Evolutionary conservation across 495 filamentous ascomycete species (phyloP).

Genomic region (Jackrogersella multiformis): DNA sequence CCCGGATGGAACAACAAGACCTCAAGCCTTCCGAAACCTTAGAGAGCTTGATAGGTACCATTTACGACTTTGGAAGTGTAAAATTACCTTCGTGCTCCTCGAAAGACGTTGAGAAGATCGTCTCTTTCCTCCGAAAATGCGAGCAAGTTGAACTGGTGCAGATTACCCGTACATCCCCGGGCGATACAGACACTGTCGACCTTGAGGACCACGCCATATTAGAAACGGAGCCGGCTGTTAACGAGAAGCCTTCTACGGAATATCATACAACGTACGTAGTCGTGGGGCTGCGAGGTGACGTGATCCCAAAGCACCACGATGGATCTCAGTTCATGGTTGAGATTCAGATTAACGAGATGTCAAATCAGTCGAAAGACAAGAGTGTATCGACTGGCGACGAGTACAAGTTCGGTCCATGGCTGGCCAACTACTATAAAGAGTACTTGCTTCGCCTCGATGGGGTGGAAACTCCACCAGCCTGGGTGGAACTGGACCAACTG

Average conservation of each 20-base stretch:
- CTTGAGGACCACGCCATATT: neutral
- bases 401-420: neutral
- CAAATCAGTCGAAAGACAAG: too few species aligned
- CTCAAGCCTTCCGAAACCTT: neutral
- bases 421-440: neutral
- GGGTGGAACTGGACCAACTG: neutral
- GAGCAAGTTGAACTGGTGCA: neutral
- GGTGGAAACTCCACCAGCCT: neutral
- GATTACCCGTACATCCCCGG: neutral
- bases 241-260: too few species aligned
- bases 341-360: constrained; percentile 8
- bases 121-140: neutral
- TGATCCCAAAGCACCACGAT: neutral
- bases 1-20: neutral
- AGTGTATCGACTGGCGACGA: neutral
- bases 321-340: neutral
- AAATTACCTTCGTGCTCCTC: neutral
- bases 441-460: neutral
- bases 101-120: neutral
- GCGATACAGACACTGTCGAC: neutral
- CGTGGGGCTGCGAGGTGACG: neutral
- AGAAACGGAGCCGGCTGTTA: neutral
- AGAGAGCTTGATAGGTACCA: neutral
- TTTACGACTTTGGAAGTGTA: constrained; percentile 4
- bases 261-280: constrained; percentile 9